Base-by-base conservation (phyloP, 352 stramenopile species). In the Phytophthora vignae region DNA sequence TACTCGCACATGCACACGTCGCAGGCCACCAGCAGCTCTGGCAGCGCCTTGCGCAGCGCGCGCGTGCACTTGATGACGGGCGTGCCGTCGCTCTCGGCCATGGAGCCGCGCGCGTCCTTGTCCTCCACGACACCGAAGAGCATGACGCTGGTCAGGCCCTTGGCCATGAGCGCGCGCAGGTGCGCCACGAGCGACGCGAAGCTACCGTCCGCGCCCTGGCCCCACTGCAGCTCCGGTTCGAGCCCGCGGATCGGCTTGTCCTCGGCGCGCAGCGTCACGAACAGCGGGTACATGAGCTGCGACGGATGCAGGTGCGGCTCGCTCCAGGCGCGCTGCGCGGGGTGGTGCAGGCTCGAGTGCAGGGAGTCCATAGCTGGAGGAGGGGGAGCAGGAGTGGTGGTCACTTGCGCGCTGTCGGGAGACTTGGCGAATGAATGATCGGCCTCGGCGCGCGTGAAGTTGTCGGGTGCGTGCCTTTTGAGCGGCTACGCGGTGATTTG, bases 1-100 rank as follows among this genome's bases (percentile, higher is more conserved):
- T 97, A 97, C 78, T 97, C 91, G 60, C 90, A 96, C 83, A 97
- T 91, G 78, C 91, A 97, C 58, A 96, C 88, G 67, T 97, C 91
- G 60, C 88, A 96, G 50, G 90, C 84, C 52, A 97, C 81, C 17
- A 96, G 83, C 53, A 97, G 79, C 66, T 92, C 83, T 0, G 91
- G 91, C 27, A 94, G 71, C 53, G 84, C 77, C 63, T 73, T 49
- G 50, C 91, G 88, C 46, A 97, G 73, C 40, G 74, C 85, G 60
- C 80, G 74, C 54, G 81, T 93, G 65, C 82, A 92, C 58, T 74
- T 65, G 67, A 96, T 94, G 19, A 96, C 91, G 15, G 91, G 91
- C 69, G 90, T 96, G 62, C 84, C 59, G n/a, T 78, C 71, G 46
- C 80, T 74, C 55, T 96, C 90, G 2, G 90, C 91, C 76, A 95